Base-by-base conservation (phyloP, 2,329 filamentous ascomycete species). In the Botrytis hyacinthi region DNA sequence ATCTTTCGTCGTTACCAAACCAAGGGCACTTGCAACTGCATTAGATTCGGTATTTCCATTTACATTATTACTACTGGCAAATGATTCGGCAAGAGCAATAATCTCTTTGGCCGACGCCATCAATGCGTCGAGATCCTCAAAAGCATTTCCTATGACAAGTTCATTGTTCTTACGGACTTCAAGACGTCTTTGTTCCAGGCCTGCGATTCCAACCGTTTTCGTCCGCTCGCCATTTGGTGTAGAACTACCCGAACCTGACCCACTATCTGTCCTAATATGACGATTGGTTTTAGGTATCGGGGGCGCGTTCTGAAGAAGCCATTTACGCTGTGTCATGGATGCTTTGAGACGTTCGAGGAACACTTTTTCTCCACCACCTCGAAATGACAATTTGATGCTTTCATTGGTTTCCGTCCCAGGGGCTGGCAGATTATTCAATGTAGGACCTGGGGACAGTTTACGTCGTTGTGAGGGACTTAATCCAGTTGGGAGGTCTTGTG, bases 41-140 rank as follows among this genome's bases (percentile, higher is more conserved):
- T 88, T 92, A 18, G 93, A 90, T 81, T 96, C 93, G 0, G 89
- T 87, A 9, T 87, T 89, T 22, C 85, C 87, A n/a, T 86, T 87
- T 35, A 87, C 88, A 32, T 85, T 83, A 73, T 83, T 82, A 16
- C 86, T 85, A 75, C 88, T 88, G 32, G 94, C 91, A 78, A 98
- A 95, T 26, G 90, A 90, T 82, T 98, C 95, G 0, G 96, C 96
- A 60, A 99, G 90, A 8, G 94, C 94, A 69, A 98, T 92, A 67
- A 99, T 94, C 81, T 99, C 94, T 81, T 98, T 98, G 8, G 96
- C 96, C 5, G 95, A 98, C 4, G 95, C 94, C 95, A 98, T 99
- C 54, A 99, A 86, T 5, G 96, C 95, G 81, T 98, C 95, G 0
- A 99, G 88, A 80, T 99, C 96, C 81, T 98, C 95, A 79, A 99